Evolutionary conservation across 2,329 filamentous ascomycete genomes (phyloP), one percentile per base, ranked within the genome.

Genomic region (Penicillium sp.): DNA sequence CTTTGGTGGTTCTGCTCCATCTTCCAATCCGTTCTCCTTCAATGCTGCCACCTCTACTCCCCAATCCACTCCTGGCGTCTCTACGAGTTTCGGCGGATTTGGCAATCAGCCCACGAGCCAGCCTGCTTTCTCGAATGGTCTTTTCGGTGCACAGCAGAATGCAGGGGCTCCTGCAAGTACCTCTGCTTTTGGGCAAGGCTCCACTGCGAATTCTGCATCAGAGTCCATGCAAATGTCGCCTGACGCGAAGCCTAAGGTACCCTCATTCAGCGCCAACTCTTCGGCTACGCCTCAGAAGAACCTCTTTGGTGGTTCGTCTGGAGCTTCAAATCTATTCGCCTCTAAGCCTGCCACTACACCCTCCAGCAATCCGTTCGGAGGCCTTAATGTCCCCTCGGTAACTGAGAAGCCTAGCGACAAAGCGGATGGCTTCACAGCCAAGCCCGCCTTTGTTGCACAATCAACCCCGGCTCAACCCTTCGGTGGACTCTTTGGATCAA

Each of bases 161-260:
- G 31, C 58, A 12, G 44, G 24, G 28, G 36, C 46, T 13, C 45
- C 58, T 16, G 45, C 29, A 24, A 38, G 47, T 15, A 26, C 42
- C 23, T 29, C 45, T 34, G 5, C 61, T 15, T 64, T 64, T 39
- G 58, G 60, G 10, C 54, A 58, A 45, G 33, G 43, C 13, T 28
- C 58, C 23, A 18, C 46, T 23, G 36, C 45, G 9, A 50, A 42
- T 23, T 38, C 60, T 43, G 53, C 45, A n/a, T 52, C 52, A 18
- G 61, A 63, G 33, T 62, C 54, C 16, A 63, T 63, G 61, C 60
- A 62, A 56, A 62, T 49, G 16, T 63, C 61, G 7, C 61, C 61
- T 15, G 61, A 62, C 33, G 33, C 49, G n/a, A 62, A 63, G 42
- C 54, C 58, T 12, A 57, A 61, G 16, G 39, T 29, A 0, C 34